Evolutionary conservation across 2,329 filamentous ascomycete species (phyloP).

Genomic region (Penicillium hordei): DNA sequence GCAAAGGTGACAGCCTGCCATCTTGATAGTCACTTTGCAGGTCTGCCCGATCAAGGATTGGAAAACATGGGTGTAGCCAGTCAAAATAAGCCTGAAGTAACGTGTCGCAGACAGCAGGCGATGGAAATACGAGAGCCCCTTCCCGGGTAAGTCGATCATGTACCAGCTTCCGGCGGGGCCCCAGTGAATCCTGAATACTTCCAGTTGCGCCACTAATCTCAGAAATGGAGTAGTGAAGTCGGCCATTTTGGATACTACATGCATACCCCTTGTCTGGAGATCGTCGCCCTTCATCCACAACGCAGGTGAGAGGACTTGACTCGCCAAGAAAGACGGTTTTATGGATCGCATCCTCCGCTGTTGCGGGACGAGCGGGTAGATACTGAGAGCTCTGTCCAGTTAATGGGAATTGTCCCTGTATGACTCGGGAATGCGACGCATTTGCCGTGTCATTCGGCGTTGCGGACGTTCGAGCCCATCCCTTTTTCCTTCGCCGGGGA

Average conservation of each 20-base stretch:
- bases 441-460: neutral
- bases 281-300: slow-evolving; percentile 43
- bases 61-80: slow-evolving; percentile 59
- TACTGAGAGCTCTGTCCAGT: slow-evolving; percentile 8
- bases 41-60: slow-evolving; percentile 52
- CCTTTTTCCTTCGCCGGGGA: slow-evolving; percentile 23
- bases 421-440: neutral
- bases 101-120: slow-evolving; percentile 43
- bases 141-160: slow-evolving; percentile 34
- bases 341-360: slow-evolving; percentile 14
- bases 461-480: neutral
- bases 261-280: slow-evolving; percentile 32
- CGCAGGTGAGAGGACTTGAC: slow-evolving; percentile 51
- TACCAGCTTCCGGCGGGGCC: slow-evolving; percentile 31
- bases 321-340: slow-evolving; percentile 49
- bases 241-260: slow-evolving; percentile 35
- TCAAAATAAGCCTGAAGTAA: slow-evolving; percentile 55
- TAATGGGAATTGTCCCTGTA: slow-evolving; percentile 1
- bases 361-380: slow-evolving; percentile 2
- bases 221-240: slow-evolving; percentile 40
- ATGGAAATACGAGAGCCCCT: slow-evolving; percentile 50
- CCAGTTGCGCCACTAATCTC: slow-evolving; percentile 19
- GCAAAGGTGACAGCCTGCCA: slow-evolving; percentile 49
- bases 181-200: slow-evolving; percentile 20
- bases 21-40: slow-evolving; percentile 43